These are phyloP conservation scores for Jaminaea rosea DNA, from an alignment of 1,284 basidiomycete species.

Conservation along the genomic window DNA sequence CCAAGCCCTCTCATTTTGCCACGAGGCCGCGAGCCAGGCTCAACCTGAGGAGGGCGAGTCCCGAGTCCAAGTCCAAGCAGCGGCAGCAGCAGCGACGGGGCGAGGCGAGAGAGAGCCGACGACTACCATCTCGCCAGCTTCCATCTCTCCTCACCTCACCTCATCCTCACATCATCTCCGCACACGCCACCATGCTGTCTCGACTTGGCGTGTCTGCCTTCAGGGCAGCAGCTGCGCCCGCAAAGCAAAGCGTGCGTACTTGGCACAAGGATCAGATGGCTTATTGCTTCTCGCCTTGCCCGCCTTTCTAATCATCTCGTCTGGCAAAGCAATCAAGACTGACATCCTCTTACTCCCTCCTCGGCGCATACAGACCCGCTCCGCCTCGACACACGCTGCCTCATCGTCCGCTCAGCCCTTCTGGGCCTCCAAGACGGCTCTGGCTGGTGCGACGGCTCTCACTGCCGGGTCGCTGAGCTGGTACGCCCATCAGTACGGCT, in stretches of 20 bases:
- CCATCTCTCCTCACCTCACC: neutral
- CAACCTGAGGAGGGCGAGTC: too few relatives aligned
- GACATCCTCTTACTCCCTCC: neutral
- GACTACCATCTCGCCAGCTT: neutral
- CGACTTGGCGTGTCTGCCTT: neutral
- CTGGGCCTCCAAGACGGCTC: conserved; percentile 65
- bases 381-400: conserved; percentile 31
- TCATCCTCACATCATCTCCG: neutral
- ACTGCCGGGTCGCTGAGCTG: conserved; percentile 82
- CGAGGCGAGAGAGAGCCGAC: neutral
- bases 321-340: too few relatives aligned
- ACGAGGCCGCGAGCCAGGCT: too few relatives aligned
- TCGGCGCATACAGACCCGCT: conserved; percentile 20
- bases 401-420: conserved; percentile 32
- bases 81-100: too few relatives aligned
- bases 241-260: neutral
- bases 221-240: neutral
- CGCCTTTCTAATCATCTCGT: too few relatives aligned
- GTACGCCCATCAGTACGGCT: conserved; percentile 91
- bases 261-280: neutral
- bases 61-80: too few relatives aligned
- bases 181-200: neutral
- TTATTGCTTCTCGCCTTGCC: neutral
- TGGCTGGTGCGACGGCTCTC: conserved; percentile 67
- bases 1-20: too few relatives aligned